Base-by-base conservation (phyloP, 2,329 filamentous ascomycete genomes). In the Xylaria polymorpha region DNA sequence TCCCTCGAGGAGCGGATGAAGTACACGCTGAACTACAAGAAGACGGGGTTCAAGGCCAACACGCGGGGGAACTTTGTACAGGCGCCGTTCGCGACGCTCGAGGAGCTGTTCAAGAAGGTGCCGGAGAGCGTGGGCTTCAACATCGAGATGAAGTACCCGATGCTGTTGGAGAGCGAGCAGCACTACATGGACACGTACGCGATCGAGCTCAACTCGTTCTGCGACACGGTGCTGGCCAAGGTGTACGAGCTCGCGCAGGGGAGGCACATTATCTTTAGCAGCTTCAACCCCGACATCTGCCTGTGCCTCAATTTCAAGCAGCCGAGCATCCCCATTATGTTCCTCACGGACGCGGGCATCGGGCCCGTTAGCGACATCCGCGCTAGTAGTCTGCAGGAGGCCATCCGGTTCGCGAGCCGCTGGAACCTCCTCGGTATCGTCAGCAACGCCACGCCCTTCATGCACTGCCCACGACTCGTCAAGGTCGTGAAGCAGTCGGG, bases 61-160 rank as follows among this genome's bases (percentile, higher is more conserved):
- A 94, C 90, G 5, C 91, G 96, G 4, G 96, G 95, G 61, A 94
- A 94, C 78, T 97, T 97, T 76, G 98, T 99, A 76, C 95, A 98
- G 79, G 94, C 93, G 0, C 94, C 95, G 0, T 99, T 99, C 81
- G 94, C 95, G 8, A 99, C 96, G 0, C 85, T 99, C 4, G 94
- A 98, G 80, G 94, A 98, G 71, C 90, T 98, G 79, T 98, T 99
- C 83, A 88, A 88, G 75, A 91, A 94, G 77, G 83, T 99, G 0
- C 94, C 94, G 0, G 87, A 92, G 71, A 86, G 88, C 15, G 92
- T 97, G 25, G 94, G 96, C 15, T 99, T 99, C 86, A 98, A 99
- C 81, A 97, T 99, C 74, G 96, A 99, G 83, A 92, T 99, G 87
- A 98, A 99, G 82, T 99, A 99, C 79, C 96, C 96, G 5, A 98